Conservation (phyloP, 768 basidiomycete genomes). For the Favolaschia claudopus region DNA sequence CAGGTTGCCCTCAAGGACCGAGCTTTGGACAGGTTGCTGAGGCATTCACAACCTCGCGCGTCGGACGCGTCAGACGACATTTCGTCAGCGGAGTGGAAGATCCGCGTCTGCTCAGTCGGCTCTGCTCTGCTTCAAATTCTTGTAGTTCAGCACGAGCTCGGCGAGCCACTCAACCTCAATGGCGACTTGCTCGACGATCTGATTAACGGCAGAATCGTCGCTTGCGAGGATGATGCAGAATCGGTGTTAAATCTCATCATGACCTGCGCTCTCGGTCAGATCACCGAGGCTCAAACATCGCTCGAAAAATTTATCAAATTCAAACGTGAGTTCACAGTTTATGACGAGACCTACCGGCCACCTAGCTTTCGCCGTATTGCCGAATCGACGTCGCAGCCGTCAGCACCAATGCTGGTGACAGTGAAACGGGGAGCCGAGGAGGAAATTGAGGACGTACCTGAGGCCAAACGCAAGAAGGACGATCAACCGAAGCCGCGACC, state of each 20-base stretch:
- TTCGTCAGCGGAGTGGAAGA: neutral
- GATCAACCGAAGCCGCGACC: too few species aligned
- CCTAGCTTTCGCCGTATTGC: neutral
- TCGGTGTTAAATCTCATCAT: neutral
- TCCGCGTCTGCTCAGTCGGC: neutral
- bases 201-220: neutral
- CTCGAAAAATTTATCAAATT: neutral
- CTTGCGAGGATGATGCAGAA: neutral
- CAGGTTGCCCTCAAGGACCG: too few species aligned
- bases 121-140: conserved; percentile 9
- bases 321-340: neutral
- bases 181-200: conserved; percentile 2
- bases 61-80: neutral
- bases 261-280: neutral
- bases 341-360: neutral
- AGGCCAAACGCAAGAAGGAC: too few species aligned
- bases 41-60: neutral
- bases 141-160: neutral
- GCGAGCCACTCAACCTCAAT: neutral
- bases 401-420: neutral
- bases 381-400: neutral
- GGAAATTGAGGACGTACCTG: too few species aligned
- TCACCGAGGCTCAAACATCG: neutral
- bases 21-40: too few species aligned
- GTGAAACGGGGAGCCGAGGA: too few species aligned